phyloP scores from a whole-genome alignment of 805 yeast genomes.

The Schwanniomyces polymorphus region DNA sequence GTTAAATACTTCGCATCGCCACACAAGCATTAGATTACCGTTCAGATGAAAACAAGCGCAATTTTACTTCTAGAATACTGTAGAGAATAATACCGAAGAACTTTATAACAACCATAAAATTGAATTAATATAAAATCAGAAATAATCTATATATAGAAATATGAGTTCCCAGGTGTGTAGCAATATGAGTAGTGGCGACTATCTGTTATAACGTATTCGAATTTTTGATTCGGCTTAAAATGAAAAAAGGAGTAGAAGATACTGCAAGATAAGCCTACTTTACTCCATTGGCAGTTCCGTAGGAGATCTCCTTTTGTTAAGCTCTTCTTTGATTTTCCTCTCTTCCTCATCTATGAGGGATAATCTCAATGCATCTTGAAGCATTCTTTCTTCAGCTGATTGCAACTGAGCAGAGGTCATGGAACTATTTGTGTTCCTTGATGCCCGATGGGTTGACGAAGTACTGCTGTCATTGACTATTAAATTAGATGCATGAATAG shows the following conservation, averaged over 20 bases:
- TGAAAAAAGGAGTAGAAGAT: no score
- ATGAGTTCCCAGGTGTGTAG: not conserved
- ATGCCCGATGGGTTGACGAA: conserved; percentile 9
- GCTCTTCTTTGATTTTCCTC: conserved; percentile 28
- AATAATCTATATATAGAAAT: not conserved
- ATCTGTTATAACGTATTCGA: no score
- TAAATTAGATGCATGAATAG: conserved; percentile 85
- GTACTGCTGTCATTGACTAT: conserved; percentile 39
- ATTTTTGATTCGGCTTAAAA: no score
- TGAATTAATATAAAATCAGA: not conserved
- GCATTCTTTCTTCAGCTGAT: conserved; percentile 65
- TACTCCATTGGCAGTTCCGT: not conserved
- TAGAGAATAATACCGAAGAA: not conserved
- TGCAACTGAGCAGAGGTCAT: conserved; percentile 8
- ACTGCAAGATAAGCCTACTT: not conserved
- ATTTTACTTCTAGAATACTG: not conserved
- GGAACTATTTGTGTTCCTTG: conserved; percentile 11
- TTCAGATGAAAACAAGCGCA: not conserved
- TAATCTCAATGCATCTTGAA: conserved; percentile 78
- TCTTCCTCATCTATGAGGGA: conserved; percentile 72
- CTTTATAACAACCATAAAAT: not conserved
- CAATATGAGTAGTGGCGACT: not conserved
- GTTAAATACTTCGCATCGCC: not conserved
- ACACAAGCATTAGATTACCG: not conserved
- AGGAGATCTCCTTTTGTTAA: conserved; percentile 1